These are phyloP conservation scores for Recurvomyces mirabilis DNA, from an alignment of 495 filamentous ascomycete species.

Conservation along the genomic window DNA sequence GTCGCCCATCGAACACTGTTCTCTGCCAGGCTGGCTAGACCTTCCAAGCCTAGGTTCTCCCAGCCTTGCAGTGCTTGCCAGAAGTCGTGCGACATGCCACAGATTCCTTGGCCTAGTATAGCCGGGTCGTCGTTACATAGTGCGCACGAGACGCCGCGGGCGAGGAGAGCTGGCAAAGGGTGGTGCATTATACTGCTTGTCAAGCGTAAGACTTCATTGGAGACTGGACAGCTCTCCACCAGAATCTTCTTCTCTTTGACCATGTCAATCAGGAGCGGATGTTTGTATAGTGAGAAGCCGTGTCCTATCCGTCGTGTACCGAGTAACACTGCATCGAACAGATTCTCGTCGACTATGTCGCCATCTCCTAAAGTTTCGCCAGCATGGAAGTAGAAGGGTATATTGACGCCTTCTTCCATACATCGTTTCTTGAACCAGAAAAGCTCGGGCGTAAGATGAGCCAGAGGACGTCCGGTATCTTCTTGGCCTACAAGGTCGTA, in stretches of 20 bases:
- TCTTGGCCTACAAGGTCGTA: constrained; percentile 87
- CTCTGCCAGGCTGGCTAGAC: constrained; percentile 74
- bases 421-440: constrained; percentile 90
- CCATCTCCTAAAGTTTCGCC: constrained; percentile 76
- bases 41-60: constrained; percentile 72
- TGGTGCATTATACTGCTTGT: constrained; percentile 65
- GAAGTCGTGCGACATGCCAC: constrained; percentile 76
- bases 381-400: constrained; percentile 95
- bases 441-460: constrained; percentile 65
- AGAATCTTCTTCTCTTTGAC: constrained; percentile 80
- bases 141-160: constrained; percentile 65
- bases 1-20: constrained; percentile 86
- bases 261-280: constrained; percentile 77
- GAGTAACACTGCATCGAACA: constrained; percentile 82
- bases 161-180: constrained; percentile 71
- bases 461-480: constrained; percentile 61
- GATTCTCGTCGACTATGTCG: constrained; percentile 63
- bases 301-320: constrained; percentile 84
- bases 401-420: constrained; percentile 60
- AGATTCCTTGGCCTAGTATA: constrained; percentile 63
- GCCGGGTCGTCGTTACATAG: constrained; percentile 82
- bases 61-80: constrained; percentile 84
- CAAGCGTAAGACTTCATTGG: constrained; percentile 71
- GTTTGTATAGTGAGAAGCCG: constrained; percentile 78
- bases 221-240: constrained; percentile 77